These are phyloP conservation scores for Tolypocladium album DNA, from an alignment of 2,329 filamentous ascomycete species.

Conservation along the genomic window DNA sequence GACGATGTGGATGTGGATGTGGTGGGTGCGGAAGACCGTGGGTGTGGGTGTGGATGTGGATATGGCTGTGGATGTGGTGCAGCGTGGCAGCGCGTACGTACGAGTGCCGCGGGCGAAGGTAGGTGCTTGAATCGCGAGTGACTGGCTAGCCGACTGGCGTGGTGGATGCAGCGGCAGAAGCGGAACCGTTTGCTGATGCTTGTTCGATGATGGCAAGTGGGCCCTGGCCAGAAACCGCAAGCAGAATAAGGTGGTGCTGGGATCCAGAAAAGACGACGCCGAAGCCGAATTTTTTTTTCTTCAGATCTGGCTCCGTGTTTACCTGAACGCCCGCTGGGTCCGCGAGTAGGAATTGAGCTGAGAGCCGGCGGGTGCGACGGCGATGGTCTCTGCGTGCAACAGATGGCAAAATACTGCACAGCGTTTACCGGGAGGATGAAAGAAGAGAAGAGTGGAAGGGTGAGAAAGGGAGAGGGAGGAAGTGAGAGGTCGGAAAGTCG, in stretches of 20 bases:
- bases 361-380: slow-evolving; percentile 7
- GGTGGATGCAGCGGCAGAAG: slow-evolving; percentile 7
- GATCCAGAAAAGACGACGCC: slow-evolving; percentile 8
- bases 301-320: slow-evolving; percentile 7
- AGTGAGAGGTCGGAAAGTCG: slow-evolving; percentile 9
- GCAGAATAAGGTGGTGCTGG: slow-evolving; percentile 11
- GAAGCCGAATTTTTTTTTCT: slow-evolving; percentile 5
- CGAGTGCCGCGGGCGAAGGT: background rate
- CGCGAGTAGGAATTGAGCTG: slow-evolving; percentile 3
- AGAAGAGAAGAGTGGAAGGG: slow-evolving; percentile 10
- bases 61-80: background rate
- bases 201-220: slow-evolving; percentile 12
- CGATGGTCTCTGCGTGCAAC: background rate
- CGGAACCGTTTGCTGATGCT: slow-evolving; percentile 12
- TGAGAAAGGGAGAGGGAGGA: slow-evolving; percentile 13
- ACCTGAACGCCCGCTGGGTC: slow-evolving; percentile 3
- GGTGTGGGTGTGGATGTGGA: background rate
- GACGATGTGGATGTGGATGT: background rate
- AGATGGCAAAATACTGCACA: background rate
- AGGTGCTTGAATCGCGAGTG: slow-evolving; percentile 3
- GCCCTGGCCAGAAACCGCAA: slow-evolving; percentile 13
- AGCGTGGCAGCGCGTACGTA: background rate
- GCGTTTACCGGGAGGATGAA: slow-evolving; percentile 6
- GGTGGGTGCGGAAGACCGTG: background rate
- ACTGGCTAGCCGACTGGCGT: background rate